Percentiles rank a stretch among this genome's conserved stretches.
phyloP scores from a whole-genome alignment of 768 basidiomycete species.

The Suillus plorans region DNA sequence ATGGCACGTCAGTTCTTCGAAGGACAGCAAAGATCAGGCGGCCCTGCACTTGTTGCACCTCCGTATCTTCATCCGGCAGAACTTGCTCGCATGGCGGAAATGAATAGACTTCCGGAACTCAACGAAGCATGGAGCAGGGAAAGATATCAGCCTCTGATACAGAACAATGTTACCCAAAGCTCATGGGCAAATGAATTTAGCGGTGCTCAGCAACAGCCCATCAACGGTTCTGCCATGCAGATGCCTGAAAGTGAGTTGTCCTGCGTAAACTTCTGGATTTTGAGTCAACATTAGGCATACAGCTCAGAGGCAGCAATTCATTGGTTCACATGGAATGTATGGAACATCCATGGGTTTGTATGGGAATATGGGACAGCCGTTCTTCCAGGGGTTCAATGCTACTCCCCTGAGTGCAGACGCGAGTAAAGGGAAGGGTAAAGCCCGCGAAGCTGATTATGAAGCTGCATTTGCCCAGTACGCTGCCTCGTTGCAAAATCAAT shows the following conservation, averaged over 20 bases:
- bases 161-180: constrained; percentile 31
- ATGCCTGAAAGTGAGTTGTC: constrained; percentile 24
- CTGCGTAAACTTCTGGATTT: neutral
- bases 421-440: constrained; percentile 75
- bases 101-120: constrained; percentile 35
- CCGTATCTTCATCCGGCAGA: constrained; percentile 33
- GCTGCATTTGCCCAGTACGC: constrained; percentile 75
- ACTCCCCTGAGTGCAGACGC: constrained; percentile 21
- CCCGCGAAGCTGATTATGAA: constrained; percentile 75
- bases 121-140: constrained; percentile 56
- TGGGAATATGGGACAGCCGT: constrained; percentile 28
- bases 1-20: constrained; percentile 84
- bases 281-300: neutral
- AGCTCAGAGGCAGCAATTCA: constrained; percentile 40
- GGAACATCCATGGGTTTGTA: constrained; percentile 30
- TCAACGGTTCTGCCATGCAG: constrained; percentile 24
- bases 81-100: constrained; percentile 24
- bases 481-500: constrained; percentile 48
- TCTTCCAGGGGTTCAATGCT: constrained; percentile 33
- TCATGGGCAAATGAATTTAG: constrained; percentile 63
- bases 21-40: constrained; percentile 33
- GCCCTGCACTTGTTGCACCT: constrained; percentile 35
- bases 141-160: constrained; percentile 40
- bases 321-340: constrained; percentile 33
- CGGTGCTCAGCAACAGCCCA: constrained; percentile 23